A percentile compares a stretch with the other conserved stretches of the same genome.
These are phyloP conservation scores for Puccinia triticina DNA, from an alignment of 1,284 basidiomycete species.

Conservation along the genomic window DNA sequence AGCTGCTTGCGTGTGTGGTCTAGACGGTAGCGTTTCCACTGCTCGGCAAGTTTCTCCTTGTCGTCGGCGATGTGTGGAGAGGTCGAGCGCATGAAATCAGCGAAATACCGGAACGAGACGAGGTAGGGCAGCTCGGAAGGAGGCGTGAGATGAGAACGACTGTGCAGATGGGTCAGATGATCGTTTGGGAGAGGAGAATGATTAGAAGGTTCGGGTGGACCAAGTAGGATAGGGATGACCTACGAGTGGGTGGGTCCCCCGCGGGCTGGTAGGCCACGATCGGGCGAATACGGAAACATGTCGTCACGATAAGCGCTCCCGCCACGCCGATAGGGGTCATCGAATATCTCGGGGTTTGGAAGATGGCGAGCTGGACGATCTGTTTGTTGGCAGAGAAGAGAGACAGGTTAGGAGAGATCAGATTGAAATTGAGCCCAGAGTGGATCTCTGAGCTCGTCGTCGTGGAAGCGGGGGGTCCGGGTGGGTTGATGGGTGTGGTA, in stretches of 20 bases:
- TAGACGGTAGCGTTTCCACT: slow-evolving; percentile 56
- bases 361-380: slow-evolving; percentile 33
- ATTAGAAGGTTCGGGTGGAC: background rate
- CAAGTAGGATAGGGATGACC: background rate
- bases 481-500: background rate
- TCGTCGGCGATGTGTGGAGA: slow-evolving; percentile 53
- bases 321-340: slow-evolving; percentile 50
- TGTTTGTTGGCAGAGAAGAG: background rate
- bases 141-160: slow-evolving; percentile 53
- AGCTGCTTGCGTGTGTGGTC: slow-evolving; percentile 53
- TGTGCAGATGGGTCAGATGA: slow-evolving; percentile 16
- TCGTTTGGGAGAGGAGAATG: background rate
- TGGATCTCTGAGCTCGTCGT: background rate
- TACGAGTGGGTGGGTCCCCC: slow-evolving; percentile 30
- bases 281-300: slow-evolving; percentile 32
- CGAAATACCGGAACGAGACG: slow-evolving; percentile 56
- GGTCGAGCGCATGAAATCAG: slow-evolving; percentile 55
- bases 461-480: background rate
- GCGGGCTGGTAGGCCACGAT: background rate
- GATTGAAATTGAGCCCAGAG: background rate
- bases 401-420: background rate
- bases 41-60: slow-evolving; percentile 54
- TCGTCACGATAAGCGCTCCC: slow-evolving; percentile 41
- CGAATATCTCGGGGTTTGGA: slow-evolving; percentile 23
- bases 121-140: slow-evolving; percentile 55